Evolutionary conservation across 2,329 filamentous ascomycete species (phyloP).

Genomic region (Dendrostoma leiphaemia): DNA sequence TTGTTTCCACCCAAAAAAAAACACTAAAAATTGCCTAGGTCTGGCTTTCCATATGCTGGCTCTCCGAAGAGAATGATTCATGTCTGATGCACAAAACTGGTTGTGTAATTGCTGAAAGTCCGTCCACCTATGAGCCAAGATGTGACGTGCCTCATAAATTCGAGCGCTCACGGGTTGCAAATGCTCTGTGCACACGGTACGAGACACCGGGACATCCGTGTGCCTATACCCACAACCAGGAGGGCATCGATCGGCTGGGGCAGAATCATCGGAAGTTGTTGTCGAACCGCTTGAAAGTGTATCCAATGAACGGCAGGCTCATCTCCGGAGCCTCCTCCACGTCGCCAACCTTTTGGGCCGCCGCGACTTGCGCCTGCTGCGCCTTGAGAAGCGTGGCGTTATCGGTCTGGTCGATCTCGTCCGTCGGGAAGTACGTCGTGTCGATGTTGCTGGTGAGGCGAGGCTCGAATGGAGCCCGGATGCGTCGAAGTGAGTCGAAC

Average conservation of each 20-base stretch:
- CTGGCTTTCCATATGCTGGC: background rate
- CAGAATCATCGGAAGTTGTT: constrained; percentile 60
- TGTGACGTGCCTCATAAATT: too few species aligned
- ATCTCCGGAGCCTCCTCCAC: constrained; percentile 86
- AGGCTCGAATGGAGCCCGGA: constrained; percentile 94
- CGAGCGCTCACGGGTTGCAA: too few species aligned
- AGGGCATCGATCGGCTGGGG: background rate
- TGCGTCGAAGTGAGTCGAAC: constrained; percentile 88
- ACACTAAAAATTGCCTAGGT: background rate
- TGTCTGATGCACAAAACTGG: background rate
- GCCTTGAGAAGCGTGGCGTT: constrained; percentile 84
- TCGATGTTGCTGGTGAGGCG: constrained; percentile 91
- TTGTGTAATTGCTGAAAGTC: too few species aligned
- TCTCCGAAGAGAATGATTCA: background rate
- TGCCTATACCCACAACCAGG: too few species aligned
- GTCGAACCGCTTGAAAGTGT: constrained; percentile 96
- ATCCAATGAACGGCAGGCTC: constrained; percentile 93
- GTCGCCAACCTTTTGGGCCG: constrained; percentile 26
- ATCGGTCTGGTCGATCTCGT: constrained; percentile 96
- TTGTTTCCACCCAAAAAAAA: background rate
- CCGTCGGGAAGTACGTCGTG: constrained; percentile 97
- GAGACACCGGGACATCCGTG: too few species aligned
- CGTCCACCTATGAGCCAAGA: too few species aligned
- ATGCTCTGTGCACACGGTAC: background rate
- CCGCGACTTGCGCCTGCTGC: constrained; percentile 63